These are phyloP conservation scores for Gynochthodes officinalis DNA, from an alignment of 257 asterid species.

Conservation along the genomic window DNA sequence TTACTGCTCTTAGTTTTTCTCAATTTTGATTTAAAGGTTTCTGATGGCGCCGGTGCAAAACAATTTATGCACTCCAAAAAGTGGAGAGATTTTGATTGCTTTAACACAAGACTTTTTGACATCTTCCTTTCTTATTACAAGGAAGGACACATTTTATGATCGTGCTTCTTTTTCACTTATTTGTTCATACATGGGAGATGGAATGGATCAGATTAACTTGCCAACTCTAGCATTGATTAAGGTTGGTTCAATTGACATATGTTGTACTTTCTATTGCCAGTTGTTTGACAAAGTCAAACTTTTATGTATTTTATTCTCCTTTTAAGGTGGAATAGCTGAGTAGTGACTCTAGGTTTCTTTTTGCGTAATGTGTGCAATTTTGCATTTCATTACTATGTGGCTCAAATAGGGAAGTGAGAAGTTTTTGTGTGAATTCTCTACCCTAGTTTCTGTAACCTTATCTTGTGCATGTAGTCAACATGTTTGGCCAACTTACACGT, in stretches of 20 bases:
- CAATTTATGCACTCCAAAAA: constrained; percentile 97
- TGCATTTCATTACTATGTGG: not conserved
- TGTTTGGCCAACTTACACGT: not conserved
- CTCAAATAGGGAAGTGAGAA: not conserved
- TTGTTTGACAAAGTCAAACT: constrained; percentile 8
- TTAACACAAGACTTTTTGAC: constrained; percentile 97
- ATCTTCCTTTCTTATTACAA: constrained; percentile 89
- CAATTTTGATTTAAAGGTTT: too few relatives aligned
- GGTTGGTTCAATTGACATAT: constrained; percentile 39
- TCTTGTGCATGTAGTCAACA: not conserved
- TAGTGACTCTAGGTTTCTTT: not conserved
- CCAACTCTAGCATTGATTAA: constrained; percentile 84
- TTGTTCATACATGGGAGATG: constrained; percentile 87
- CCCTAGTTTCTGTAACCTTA: not conserved
- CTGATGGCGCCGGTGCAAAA: constrained; percentile 81
- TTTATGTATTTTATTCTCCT: not conserved
- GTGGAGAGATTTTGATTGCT: constrained; percentile 98
- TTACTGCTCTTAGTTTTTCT: too few relatives aligned
- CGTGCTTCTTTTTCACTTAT: constrained; percentile 87
- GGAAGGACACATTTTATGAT: constrained; percentile 95
- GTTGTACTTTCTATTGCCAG: not conserved
- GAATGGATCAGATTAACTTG: constrained; percentile 81
- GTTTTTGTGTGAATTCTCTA: not conserved
- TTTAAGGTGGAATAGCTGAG: not conserved
- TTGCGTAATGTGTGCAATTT: too few relatives aligned